Base-by-base conservation (phyloP, 2,329 filamentous ascomycete species). In the Coniella vitis region DNA sequence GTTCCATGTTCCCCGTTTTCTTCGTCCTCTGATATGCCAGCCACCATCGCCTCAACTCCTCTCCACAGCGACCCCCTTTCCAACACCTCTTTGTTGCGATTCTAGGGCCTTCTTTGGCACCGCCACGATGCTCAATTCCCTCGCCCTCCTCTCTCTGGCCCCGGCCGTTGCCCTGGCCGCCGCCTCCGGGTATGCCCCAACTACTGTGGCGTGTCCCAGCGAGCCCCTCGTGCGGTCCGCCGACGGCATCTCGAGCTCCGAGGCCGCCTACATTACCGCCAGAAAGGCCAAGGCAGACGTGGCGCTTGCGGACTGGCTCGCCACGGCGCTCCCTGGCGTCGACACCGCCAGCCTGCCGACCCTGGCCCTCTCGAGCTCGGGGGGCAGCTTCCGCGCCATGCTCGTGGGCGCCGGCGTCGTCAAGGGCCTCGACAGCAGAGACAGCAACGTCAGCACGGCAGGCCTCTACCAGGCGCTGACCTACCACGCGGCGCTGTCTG, bases 341-440 rank as follows among this genome's bases (percentile, higher is more conserved):
- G 39, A 42, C 38, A 16, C 51, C 9, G 37, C 51, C 12, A 46
- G 32, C 20, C 10, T 59, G 44, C 58, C 57, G 19, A 56, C 54
- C 4, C 54, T 58, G 38, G 60, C 53, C 16, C 41, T 61, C 21
- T 54, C 58, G 7, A 55, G 55, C 45, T 63, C 60, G 7, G 61
- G 62, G 29, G 62, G 62, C 37, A 60, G 61, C 5, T 61, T 57
- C 38, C 53, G 62, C 7, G 56, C 61, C 4, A 53, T 62, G 14
- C 53, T 64, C 14, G 55, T 49, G 14, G 62, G 59, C 7, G 62
- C 62, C 13, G 62, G 62, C 29, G 56, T 60, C 31, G 49, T 61
- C 35, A 54, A 58, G 42, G 59, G 56, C 3, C 42, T 64, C 17
- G 60, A 62, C 45, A 48, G 37, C 12, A 51, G 56, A 9, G 58